phyloP scores from a whole-genome alignment of 805 yeast species.

The Candida insectorum region DNA sequence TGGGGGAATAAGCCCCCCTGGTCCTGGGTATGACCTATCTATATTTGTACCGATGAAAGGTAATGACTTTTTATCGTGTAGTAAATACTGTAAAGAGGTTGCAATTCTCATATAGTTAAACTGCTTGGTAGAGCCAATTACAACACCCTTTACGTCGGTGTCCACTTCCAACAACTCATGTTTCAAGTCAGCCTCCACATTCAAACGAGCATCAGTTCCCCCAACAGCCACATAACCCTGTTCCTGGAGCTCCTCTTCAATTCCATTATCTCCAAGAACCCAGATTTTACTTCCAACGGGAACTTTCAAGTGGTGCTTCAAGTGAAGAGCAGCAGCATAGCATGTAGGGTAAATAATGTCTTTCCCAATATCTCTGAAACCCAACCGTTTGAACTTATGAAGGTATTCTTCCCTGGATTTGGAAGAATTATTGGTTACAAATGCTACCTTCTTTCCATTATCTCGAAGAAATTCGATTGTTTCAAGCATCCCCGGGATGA shows the following conservation, averaged over 20 bases:
- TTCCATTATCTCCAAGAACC: constrained; percentile 40
- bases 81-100: constrained; percentile 34
- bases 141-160: constrained; percentile 37
- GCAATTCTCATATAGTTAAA: constrained; percentile 36
- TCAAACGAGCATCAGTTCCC: constrained; percentile 27
- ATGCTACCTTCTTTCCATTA: constrained; percentile 25
- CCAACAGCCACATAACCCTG: constrained; percentile 33
- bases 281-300: constrained; percentile 32
- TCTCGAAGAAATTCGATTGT: constrained; percentile 20
- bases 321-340: constrained; percentile 31
- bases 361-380: constrained; percentile 24
- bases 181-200: constrained; percentile 21
- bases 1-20: constrained; percentile 33
- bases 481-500: constrained; percentile 31
- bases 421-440: constrained; percentile 39
- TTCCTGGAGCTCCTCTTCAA: constrained; percentile 31
- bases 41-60: constrained; percentile 41
- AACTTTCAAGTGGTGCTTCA: constrained; percentile 21
- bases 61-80: constrained; percentile 24
- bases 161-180: constrained; percentile 28
- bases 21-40: constrained; percentile 40
- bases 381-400: constrained; percentile 27
- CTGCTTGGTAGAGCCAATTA: constrained; percentile 37
- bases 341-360: constrained; percentile 34
- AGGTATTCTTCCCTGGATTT: constrained; percentile 32